phyloP scores from a whole-genome alignment of 768 basidiomycete species.

The Podaxis sp. region DNA sequence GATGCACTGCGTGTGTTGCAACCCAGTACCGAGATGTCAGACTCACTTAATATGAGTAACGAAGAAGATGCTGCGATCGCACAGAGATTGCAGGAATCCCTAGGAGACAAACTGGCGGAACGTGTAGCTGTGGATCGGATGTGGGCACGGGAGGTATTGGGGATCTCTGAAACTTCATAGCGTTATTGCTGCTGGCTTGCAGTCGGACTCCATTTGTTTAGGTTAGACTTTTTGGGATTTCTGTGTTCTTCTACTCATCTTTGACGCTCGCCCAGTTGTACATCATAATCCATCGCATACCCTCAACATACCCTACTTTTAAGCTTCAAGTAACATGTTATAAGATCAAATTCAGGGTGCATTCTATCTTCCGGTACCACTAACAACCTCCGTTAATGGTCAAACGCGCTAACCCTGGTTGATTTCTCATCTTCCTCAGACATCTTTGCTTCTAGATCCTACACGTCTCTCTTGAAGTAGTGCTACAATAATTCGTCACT shows the following conservation, averaged over 20 bases:
- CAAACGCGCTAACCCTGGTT: neutral
- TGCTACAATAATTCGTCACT: too few relatives aligned
- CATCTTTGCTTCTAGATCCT: neutral
- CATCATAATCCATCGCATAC: neutral
- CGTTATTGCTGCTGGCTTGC: neutral
- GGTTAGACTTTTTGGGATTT: neutral
- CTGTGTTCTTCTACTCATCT: neutral
- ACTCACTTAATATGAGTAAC: conserved; percentile 50
- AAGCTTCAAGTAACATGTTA: too few relatives aligned
- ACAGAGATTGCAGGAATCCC: conserved; percentile 45
- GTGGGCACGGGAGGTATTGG: conserved; percentile 65
- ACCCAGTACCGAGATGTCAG: conserved; percentile 57
- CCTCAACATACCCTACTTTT: neutral
- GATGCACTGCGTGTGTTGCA: conserved; percentile 62
- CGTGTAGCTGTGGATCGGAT: conserved; percentile 54
- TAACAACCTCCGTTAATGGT: too few relatives aligned
- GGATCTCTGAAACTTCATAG: conserved; percentile 23
- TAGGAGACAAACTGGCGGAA: conserved; percentile 67
- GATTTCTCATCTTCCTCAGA: neutral
- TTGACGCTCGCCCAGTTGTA: neutral
- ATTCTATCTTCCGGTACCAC: too few relatives aligned
- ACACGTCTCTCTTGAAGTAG: neutral
- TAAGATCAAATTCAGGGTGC: too few relatives aligned
- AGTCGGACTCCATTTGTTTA: neutral
- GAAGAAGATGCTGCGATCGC: conserved; percentile 48